Evolutionary conservation across 306 rosid species (phyloP), one percentile per base, ranked within the genome.

Genomic region (Sphenostylis stenocarpa): DNA sequence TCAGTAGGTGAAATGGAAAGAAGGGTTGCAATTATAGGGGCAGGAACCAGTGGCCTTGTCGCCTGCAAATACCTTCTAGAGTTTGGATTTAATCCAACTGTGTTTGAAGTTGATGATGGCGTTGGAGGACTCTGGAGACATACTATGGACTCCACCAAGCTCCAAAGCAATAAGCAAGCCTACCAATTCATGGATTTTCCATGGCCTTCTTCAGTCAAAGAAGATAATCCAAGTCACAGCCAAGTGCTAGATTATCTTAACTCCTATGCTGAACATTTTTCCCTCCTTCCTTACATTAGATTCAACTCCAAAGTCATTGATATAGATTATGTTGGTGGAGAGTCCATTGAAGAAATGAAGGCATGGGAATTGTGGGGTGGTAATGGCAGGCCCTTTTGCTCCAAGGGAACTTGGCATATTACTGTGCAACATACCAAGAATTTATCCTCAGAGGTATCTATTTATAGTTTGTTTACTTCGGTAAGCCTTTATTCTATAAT

Each of bases 71-170:
- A 77, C 76, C 52, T 64, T 8, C 3, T 72, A 5, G 75, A 87
- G 9, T 79, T 83, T 33, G 89, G 87, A 0, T 76, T 86, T 44
- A 47, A 77, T n/a, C 88, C 89, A 9, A 36, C 82, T 14, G 88
- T 87, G 5, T 87, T 83, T 56, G 93, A 89, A 52, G 84, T 65
- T n/a, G 82, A 81, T 26, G 84, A 87, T 31, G 73, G 52, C 14
- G n/a, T 81, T 2, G 93, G 91, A 81, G 93, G 93, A 10, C 41
- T 83, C 1, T 87, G 91, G 91, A 74, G 80, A 23, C 88, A 75
- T 12, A 83, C 89, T 0, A 73, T 70, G 19, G 68, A 70, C 4
- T 81, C 91, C 12, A 89, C 93, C 6, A 85, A 81, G 61, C 91
- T 87, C 56, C 89, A 89, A 52, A 85, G 52, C 58, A 19, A 31